Base-by-base conservation (phyloP, 805 yeast genomes). In the Jamesozyma gamospora region DNA sequence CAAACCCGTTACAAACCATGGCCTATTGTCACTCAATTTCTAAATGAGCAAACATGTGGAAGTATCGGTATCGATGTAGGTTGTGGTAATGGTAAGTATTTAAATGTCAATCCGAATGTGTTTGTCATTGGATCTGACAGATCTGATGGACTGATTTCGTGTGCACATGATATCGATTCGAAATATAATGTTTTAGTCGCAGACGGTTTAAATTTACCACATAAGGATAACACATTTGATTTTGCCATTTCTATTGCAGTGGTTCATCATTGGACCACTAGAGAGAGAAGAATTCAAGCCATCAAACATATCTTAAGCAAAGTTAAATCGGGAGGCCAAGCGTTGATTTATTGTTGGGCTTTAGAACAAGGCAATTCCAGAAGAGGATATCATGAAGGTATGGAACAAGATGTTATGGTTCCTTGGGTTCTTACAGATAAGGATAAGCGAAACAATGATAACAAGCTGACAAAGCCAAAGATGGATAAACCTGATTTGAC, bases 211-310 rank as follows among this genome's bases (percentile, higher is more conserved):
- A 48, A 53, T 2, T 55, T 79, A 34, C 86, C 88, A 2, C 82
- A 75, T 52, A 67, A 66, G 2, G 56, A 64, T 8, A 39, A 47
- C 18, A 43, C 56, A 39, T 51, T 66, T 65, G 92, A 90, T 53
- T 92, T 92, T 67, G 97, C 95, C 1, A 82, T 92, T 21, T 81
- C 94, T 9, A 88, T 92, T 34, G 97, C 97, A 0, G 98, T 92
- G 18, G 79, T 92, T 14, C 98, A 92, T 55, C 98, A 92, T 58
- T 87, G 92, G 64, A 74, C 94, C n/a, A 85, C 94, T 0, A 73
- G 72, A 15, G 81, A 77, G 45, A 71, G 98, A 54, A 69, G 98
- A 38, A 58, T 83, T 1, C 74, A 72, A 8, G 96, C 96, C 1
- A 78, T 92, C 7, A 49, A 50, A 12, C 82, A 82, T 43, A 79